Evolutionary conservation across 345 rosid genomes (phyloP).

Genomic region (Heritiera littoralis): DNA sequence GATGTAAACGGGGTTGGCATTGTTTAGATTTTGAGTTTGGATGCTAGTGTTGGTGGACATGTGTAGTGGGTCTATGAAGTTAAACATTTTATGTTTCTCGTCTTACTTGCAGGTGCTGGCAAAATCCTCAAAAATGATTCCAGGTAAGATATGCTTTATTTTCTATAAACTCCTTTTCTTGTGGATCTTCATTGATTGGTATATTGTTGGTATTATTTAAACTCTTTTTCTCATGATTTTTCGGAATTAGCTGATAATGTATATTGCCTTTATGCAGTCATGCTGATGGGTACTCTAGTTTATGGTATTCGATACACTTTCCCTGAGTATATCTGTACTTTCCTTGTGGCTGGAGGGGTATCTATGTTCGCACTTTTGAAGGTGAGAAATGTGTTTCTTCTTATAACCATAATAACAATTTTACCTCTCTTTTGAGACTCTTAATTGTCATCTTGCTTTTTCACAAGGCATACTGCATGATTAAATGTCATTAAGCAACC

Average conservation of each 20-base stretch:
- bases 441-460: neutral
- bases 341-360: constrained; percentile 97
- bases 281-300: constrained; percentile 90
- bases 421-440: constrained; percentile 6
- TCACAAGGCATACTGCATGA: neutral
- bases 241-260: constrained; percentile 14
- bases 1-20: neutral
- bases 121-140: constrained; percentile 97
- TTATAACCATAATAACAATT: neutral
- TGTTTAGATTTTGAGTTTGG: neutral
- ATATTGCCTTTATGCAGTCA: constrained; percentile 53
- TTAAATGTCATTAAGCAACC: neutral
- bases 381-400: constrained; percentile 38
- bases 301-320: constrained; percentile 83
- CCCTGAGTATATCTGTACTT: constrained; percentile 74
- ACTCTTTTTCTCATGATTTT: neutral
- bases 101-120: constrained; percentile 69
- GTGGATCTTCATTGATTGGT: neutral
- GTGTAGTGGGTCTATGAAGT: neutral
- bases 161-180: neutral
- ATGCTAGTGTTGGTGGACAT: neutral
- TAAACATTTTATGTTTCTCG: constrained; percentile 10
- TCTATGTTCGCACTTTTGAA: constrained; percentile 81
- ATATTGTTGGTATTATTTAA: neutral
- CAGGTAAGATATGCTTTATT: constrained; percentile 48